A percentile compares a stretch with the other conserved stretches of the same genome.
Conservation (phyloP, 163 green algal species). For the Coccomyxa subellipsoidea region DNA sequence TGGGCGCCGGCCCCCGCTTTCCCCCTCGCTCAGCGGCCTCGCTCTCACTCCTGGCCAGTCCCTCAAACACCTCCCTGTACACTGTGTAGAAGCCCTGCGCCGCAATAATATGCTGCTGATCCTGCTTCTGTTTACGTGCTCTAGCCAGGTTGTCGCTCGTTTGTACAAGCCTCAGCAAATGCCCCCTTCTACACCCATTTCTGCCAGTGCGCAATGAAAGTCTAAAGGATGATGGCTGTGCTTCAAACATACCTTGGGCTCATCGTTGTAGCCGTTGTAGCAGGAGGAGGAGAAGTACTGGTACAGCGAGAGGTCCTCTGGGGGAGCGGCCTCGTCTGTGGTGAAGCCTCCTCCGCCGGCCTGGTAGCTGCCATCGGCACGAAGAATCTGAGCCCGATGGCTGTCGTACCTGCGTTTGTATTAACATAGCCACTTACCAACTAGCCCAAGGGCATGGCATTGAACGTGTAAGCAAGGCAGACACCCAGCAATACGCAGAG, state of each 20-base stretch:
- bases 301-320: constrained; percentile 81
- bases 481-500: not conserved
- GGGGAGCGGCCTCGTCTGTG: constrained; percentile 38
- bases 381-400: constrained; percentile 86
- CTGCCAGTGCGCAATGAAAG: no score
- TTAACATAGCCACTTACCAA: no score
- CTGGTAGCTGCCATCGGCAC: constrained; percentile 71
- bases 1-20: not conserved
- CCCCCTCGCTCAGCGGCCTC: constrained; percentile 33
- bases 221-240: no score
- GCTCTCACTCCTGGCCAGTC: constrained; percentile 62
- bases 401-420: constrained; percentile 90
- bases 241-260: constrained; percentile 58
- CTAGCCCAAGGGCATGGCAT: no score
- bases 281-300: constrained; percentile 75
- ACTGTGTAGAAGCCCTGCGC: constrained; percentile 79
- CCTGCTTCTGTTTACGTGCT: no score
- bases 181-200: no score
- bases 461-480: no score
- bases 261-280: constrained; percentile 83
- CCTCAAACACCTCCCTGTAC: constrained; percentile 68
- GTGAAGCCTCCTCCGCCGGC: constrained; percentile 42
- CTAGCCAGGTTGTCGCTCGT: no score
- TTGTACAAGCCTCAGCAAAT: no score
- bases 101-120: no score